These are phyloP conservation scores for Paratinospora sagittata DNA, from an alignment of 164 flowering plant species.

Conservation along the genomic window DNA sequence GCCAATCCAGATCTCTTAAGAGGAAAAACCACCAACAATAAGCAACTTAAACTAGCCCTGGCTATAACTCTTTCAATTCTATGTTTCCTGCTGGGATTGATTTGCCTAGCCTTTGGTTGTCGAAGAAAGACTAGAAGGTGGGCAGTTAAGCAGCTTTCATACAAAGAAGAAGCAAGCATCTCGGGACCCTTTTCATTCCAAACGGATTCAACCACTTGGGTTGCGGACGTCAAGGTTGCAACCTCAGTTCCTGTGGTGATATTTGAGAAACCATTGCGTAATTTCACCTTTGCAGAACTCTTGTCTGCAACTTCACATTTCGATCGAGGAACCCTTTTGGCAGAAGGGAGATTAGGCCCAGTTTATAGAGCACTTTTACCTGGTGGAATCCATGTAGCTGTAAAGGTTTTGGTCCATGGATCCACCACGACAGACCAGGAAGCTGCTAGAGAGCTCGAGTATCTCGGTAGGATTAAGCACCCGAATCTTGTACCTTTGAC, in stretches of 20 bases:
- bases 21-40: conserved; percentile 28
- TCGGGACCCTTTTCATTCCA: conserved; percentile 89
- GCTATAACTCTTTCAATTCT: conserved; percentile 47
- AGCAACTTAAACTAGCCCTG: conserved; percentile 48
- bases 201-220: conserved; percentile 89
- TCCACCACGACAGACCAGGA: conserved; percentile 71
- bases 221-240: conserved; percentile 83
- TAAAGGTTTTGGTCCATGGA: conserved; percentile 76
- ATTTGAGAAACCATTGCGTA: conserved; percentile 84
- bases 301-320: conserved; percentile 83
- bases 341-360: conserved; percentile 86
- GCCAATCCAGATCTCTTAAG: conserved; percentile 43
- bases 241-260: conserved; percentile 69
- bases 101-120: conserved; percentile 60
- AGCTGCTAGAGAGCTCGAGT: conserved; percentile 75
- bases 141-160: conserved; percentile 58
- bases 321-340: conserved; percentile 70
- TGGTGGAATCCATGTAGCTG: conserved; percentile 87
- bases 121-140: conserved; percentile 47
- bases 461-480: conserved; percentile 75
- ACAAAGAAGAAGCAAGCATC: conserved; percentile 56
- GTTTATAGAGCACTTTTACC: conserved; percentile 80
- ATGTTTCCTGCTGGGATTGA: conserved; percentile 47
- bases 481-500: conserved; percentile 79
- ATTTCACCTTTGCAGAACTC: conserved; percentile 80